A percentile compares a stretch with the other conserved stretches of the same genome.
These are phyloP conservation scores for Rhodocollybia butyracea DNA, from an alignment of 768 basidiomycete genomes.

Conservation along the genomic window DNA sequence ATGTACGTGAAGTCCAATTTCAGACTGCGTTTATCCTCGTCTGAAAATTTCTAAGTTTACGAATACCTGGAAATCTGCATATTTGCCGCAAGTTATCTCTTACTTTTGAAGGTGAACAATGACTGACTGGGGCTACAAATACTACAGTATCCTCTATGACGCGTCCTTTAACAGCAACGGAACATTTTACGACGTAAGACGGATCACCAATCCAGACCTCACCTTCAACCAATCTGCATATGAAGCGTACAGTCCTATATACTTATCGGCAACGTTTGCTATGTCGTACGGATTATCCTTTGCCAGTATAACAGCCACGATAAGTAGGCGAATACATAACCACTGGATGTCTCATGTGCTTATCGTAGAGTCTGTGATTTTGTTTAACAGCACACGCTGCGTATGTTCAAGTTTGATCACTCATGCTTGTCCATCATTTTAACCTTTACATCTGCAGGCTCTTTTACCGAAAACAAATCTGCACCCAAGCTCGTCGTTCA, in stretches of 20 bases:
- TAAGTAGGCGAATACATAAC: constrained; percentile 67
- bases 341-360: too few species aligned
- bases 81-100: constrained; percentile 44
- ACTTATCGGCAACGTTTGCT: constrained; percentile 69
- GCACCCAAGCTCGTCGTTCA: constrained; percentile 64
- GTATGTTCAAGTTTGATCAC: too few species aligned
- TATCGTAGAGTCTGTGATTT: too few species aligned
- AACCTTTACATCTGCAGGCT: constrained; percentile 29
- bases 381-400: too few species aligned
- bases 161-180: constrained; percentile 69
- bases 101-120: too few species aligned
- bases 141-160: background rate
- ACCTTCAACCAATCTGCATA: constrained; percentile 58
- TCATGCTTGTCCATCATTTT: too few species aligned
- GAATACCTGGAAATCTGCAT: constrained; percentile 57
- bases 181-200: constrained; percentile 50
- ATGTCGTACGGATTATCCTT: constrained; percentile 79
- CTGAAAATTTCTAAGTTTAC: too few species aligned
- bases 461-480: constrained; percentile 79
- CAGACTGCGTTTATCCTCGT: too few species aligned
- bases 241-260: constrained; percentile 56
- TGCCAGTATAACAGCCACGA: constrained; percentile 73
- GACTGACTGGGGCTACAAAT: background rate
- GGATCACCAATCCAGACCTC: constrained; percentile 49
- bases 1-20: constrained; percentile 20